Base-by-base conservation (phyloP, 192 early-diverging fungal species). In the Entomortierella chlamydospora region DNA sequence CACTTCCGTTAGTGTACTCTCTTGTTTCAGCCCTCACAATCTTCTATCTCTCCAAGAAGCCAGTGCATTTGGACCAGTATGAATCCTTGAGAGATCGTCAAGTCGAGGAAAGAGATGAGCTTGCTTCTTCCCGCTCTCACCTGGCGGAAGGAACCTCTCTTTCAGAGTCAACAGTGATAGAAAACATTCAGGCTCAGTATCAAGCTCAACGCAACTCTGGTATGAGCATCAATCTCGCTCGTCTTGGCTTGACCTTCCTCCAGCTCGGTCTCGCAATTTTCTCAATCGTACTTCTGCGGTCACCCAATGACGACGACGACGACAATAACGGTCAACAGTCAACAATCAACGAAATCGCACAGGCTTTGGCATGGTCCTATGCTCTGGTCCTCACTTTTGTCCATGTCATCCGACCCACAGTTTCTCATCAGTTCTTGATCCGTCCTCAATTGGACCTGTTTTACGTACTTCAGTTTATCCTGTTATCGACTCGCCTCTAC, bases 21-120 rank as follows among this genome's bases (percentile, higher is more conserved):
- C 1, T 49, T 28, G 53, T 23, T 22, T 78, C 74, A 8, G 74
- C 67, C 5, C 28, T 63, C 28, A 45, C 60, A 12, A 25, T 78
- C 29, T 20, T 50, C 39, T 68, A 68, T 49, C 56, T 78, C 10
- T 64, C 67, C 18, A 55, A 23, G 29, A 78, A 78, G 37, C 74
- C 67, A 13, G 67, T 78, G 0, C 65, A 78, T 34, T 29, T 78
- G 15, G 62, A 69, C 15, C 74, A 78, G 41, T 78, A 78, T 28
- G 54, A 72, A 15, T 4, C 60, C 25, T 34, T 72, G 18, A 49
- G 54, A 29, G 60, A 57, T 23, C 30, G 22, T 25, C 45, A 63
- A 18, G 41, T 39, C 4, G 31, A 57, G 8, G 55, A 31, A 30
- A 26, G 31, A 33, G 55, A 57, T 7, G 55, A 57, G 31, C 6